Conservation (phyloP, 352 stramenopile genomes). For the Pilasporangium apinafurcum region DNA sequence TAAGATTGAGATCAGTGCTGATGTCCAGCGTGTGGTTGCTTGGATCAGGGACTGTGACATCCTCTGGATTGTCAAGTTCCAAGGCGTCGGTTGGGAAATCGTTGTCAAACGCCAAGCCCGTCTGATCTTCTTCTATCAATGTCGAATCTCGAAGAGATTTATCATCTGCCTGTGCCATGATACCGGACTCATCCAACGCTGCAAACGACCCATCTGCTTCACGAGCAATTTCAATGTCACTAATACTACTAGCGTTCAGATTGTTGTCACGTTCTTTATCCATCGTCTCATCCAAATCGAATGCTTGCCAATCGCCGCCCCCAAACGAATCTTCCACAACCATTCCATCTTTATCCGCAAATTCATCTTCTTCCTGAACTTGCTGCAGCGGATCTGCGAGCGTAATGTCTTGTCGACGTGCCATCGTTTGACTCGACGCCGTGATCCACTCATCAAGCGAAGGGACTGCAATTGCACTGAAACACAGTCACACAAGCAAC, state of each 20-base stretch:
- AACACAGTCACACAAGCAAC: background rate
- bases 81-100: slow-evolving; percentile 43
- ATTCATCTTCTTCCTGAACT: slow-evolving; percentile 37
- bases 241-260: slow-evolving; percentile 62
- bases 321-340: slow-evolving; percentile 73
- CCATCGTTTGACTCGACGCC: slow-evolving; percentile 67
- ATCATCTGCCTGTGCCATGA: slow-evolving; percentile 43
- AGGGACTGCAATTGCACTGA: slow-evolving; percentile 48
- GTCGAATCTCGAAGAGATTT: slow-evolving; percentile 30
- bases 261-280: slow-evolving; percentile 34
- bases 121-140: slow-evolving; percentile 19
- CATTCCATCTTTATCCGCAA: slow-evolving; percentile 54
- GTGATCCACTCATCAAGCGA: slow-evolving; percentile 81
- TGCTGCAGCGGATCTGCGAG: slow-evolving; percentile 60
- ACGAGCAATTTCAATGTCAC: slow-evolving; percentile 79
- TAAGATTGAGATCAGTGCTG: slow-evolving; percentile 63
- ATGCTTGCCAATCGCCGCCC: slow-evolving; percentile 72
- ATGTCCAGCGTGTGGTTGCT: slow-evolving; percentile 47
- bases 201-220: slow-evolving; percentile 50
- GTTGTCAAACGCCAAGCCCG: slow-evolving; percentile 54
- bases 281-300: slow-evolving; percentile 69
- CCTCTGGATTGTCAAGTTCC: slow-evolving; percentile 32
- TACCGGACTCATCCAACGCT: slow-evolving; percentile 46
- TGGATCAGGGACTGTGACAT: slow-evolving; percentile 27
- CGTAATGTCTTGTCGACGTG: slow-evolving; percentile 81